These are phyloP conservation scores for Sporothrix protearum DNA, from an alignment of 2,329 filamentous ascomycete species.

Conservation along the genomic window DNA sequence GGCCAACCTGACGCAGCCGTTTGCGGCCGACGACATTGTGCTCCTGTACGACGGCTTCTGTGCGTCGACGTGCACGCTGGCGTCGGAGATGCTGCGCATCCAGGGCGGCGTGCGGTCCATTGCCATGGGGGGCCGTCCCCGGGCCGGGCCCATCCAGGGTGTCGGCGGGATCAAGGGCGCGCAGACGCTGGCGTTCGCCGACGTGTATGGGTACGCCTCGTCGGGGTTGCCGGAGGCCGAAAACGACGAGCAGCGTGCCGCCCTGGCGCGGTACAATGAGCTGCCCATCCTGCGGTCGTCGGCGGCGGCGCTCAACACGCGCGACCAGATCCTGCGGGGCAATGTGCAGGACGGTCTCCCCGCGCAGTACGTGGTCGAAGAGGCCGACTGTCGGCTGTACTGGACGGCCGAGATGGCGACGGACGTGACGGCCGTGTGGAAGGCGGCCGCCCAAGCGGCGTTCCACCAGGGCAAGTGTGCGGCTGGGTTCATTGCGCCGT, in stretches of 20 bases:
- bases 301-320: conserved; percentile 37
- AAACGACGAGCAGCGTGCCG: conserved; percentile 23
- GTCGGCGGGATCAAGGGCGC: conserved; percentile 64
- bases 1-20: conserved; percentile 49
- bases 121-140: conserved; percentile 59
- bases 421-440: conserved; percentile 47
- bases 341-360: conserved; percentile 42
- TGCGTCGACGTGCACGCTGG: conserved; percentile 35
- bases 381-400: conserved; percentile 51
- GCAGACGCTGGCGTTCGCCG: conserved; percentile 23
- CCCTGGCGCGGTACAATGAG: conserved; percentile 19
- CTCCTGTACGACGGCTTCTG: conserved; percentile 46
- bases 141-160: conserved; percentile 53
- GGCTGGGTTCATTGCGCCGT: conserved; percentile 19
- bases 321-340: conserved; percentile 39
- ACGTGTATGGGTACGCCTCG: conserved; percentile 26
- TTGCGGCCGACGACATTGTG: conserved; percentile 56
- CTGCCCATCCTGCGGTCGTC: conserved; percentile 24
- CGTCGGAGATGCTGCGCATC: conserved; percentile 35
- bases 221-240: conserved; percentile 22
- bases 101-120: conserved; percentile 52
- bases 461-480: conserved; percentile 30
- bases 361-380: conserved; percentile 48
- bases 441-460: conserved; percentile 41
- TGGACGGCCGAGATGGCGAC: conserved; percentile 49